Base-by-base conservation (phyloP, 306 rosid species). In the Abrus pulchellus region DNA sequence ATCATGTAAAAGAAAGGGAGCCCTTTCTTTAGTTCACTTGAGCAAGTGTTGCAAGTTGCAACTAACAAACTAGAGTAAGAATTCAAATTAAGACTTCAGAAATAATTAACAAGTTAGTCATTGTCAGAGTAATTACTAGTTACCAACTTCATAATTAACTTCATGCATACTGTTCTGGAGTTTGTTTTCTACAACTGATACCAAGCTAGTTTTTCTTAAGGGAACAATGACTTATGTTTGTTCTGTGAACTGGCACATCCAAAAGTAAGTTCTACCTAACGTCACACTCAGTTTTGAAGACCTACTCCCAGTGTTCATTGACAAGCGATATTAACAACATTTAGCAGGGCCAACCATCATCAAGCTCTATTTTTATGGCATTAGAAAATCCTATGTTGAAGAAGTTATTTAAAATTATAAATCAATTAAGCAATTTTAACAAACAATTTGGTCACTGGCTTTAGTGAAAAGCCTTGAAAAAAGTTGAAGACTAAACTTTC, bases 1-100 rank as follows among this genome's bases (percentile, higher is more conserved):
- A 50, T 61, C 43, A 10, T 53, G 79, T 10, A 27, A 43, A 73
- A 52, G 74, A 41, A 63, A 41, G n/a, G 34, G 32, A 71, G 36
- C 13, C 13, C 27, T 33, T 72, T 72, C 34, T 53, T 13, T n/a
- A 7, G 13, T 49, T 12, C 32, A 30, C 41, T 33, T 70, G 32
- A 70, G 13, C 11, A 9, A 29, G 20, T 9, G 9, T 29, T 79
- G 70, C 52, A 40, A 40, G 12, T 68, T 43, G 75, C 28, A 41
- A 20, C 20, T 20, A 20, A 20, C 20, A 20, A 53, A 68, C 29
- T 48, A 68, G 11, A 29, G 43, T 47, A 48, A 27, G 33, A 50
- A 38, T 27, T 54, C 50, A 36, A 38, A 38, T 9, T 13, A 34
- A 9, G 13, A 53, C 27, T 53, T 53, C 14, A 34, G 47, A 50